Conservation (phyloP, 208 protist genomes). For the Acanthamoeba triangularis region DNA sequence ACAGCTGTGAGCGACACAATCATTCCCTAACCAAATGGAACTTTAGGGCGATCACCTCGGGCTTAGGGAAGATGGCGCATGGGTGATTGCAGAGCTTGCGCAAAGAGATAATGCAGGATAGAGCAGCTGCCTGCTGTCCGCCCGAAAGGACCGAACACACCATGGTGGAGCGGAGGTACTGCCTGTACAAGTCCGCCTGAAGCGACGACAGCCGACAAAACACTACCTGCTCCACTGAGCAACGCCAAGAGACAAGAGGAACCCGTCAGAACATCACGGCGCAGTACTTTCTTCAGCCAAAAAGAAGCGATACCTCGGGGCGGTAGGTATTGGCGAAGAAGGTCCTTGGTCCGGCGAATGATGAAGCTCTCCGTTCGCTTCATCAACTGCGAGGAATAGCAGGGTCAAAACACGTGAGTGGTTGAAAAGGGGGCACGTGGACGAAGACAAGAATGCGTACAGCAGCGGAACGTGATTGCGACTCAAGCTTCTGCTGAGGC, state of each 20-base stretch:
- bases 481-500: constrained; percentile 72
- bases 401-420: neutral
- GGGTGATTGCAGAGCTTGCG: constrained; percentile 76
- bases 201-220: constrained; percentile 62
- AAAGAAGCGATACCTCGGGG: constrained; percentile 33
- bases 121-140: neutral
- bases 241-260: neutral
- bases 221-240: constrained; percentile 63
- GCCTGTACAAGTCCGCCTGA: constrained; percentile 60
- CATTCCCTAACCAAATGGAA: too few relatives aligned
- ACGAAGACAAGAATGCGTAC: neutral
- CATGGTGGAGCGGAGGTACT: constrained; percentile 48
- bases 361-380: constrained; percentile 72
- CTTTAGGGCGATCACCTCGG: neutral
- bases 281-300: neutral
- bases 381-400: constrained; percentile 35
- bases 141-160: constrained; percentile 34
- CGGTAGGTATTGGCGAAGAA: constrained; percentile 58
- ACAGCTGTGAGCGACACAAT: neutral
- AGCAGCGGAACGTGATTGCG: constrained; percentile 29
- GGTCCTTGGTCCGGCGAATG: constrained; percentile 53
- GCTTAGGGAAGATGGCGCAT: neutral
- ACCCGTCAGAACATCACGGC: neutral
- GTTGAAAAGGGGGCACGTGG: neutral
- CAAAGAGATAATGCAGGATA: constrained; percentile 65